Evolutionary conservation across 306 rosid species (phyloP), one percentile per base, ranked within the genome.

Genomic region (Gillenia trifoliata): DNA sequence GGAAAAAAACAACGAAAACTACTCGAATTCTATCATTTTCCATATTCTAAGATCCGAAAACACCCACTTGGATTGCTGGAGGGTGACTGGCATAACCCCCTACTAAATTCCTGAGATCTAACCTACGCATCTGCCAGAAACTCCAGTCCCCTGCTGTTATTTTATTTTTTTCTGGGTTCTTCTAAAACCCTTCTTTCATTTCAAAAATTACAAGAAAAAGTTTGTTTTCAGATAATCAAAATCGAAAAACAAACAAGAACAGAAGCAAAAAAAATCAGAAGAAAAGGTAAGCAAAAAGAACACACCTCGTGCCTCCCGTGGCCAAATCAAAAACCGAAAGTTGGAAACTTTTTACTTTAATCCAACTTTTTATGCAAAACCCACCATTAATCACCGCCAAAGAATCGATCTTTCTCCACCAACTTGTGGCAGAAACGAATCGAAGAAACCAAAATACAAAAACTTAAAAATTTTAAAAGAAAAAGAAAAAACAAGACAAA

Each of bases 51-150:
- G 70, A 72, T 67, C 55, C 66, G 52, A 33, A 66, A 41, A 57
- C 45, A 71, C 77, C 70, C 55, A 85, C 78, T 54, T 36, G 50
- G 62, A 19, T 41, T 33, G 23, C 23, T 47, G 20, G 25, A 17
- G 56, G 77, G 49, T 64, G 2, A 43, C 81, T 66, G 70, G 43
- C 61, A 49, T 10, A 28, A 17, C 52, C 66, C 65, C 23, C 73
- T 3, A 45, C 74, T 43, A 11, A 59, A 59, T 11, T n/a, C 15
- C 23, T 15, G 41, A 40, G 41, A 15, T 57, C 85, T 13, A 80
- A 71, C 72, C 12, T n/a, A 19, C 26, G 41, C 68, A 72, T 63
- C 77, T 2, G 6, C 71, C 25, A n/a, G 63, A 72, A 60, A 57
- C 68, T 38, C 66, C 64, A 15, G 20, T 47, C 0, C 52, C 3